Evolutionary conservation across 2,329 filamentous ascomycete species (phyloP).

Genomic region (Colletotrichum sp.): DNA sequence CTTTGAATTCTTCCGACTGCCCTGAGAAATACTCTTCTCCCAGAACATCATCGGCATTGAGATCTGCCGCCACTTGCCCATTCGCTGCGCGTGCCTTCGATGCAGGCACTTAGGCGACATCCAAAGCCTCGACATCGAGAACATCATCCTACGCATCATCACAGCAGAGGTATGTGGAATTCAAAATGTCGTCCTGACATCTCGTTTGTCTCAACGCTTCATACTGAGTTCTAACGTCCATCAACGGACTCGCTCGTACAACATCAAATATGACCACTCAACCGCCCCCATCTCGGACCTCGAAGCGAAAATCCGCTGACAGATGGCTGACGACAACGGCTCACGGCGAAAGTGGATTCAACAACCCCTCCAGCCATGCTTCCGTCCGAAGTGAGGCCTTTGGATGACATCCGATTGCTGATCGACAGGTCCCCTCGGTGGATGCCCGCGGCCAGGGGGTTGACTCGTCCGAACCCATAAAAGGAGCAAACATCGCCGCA

Average conservation of each 20-base stretch:
- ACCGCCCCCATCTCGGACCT: background rate
- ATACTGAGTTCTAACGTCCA: background rate
- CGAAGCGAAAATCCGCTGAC: background rate
- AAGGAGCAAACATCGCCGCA: background rate
- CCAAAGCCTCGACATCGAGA: too few species aligned
- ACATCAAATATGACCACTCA: too few species aligned
- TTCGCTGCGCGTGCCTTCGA: fast-evolving
- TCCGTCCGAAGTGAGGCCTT: background rate
- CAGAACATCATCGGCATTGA: background rate
- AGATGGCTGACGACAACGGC: background rate
- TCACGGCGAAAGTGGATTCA: background rate
- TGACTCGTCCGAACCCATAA: slow-evolving; percentile 11
- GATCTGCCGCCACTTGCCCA: background rate
- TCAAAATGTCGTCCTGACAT: too few species aligned
- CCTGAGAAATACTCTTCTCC: background rate
- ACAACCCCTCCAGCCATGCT: background rate
- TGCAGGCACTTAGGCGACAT: too few species aligned
- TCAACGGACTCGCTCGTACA: background rate
- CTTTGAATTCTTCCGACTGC: fast-evolving
- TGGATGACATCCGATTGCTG: background rate
- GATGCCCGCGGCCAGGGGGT: background rate
- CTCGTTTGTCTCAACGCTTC: too few species aligned
- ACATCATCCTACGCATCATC: background rate
- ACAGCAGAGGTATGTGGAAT: too few species aligned
- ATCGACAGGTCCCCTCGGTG: background rate